phyloP scores from a whole-genome alignment of 2,329 filamentous ascomycete species.

The Teratosphaeria nubilosa region DNA sequence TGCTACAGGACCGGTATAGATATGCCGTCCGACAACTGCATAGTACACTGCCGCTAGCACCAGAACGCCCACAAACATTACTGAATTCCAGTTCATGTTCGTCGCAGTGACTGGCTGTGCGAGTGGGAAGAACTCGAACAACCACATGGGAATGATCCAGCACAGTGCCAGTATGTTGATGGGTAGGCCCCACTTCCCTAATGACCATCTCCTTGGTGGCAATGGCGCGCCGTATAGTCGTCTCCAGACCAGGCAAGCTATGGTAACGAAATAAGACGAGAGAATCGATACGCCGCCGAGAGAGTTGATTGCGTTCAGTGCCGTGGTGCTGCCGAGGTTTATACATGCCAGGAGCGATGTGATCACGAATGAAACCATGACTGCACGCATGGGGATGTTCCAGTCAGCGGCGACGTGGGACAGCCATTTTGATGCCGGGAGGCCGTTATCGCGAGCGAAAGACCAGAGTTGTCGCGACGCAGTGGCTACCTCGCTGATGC shows the following conservation, averaged over 20 bases:
- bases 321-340: constrained; percentile 29
- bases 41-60: background rate
- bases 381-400: constrained; percentile 18
- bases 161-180: constrained; percentile 21
- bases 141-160: constrained; percentile 21
- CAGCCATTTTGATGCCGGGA: constrained; percentile 2
- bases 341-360: constrained; percentile 24
- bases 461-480: constrained; percentile 29
- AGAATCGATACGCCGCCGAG: constrained; percentile 30
- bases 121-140: constrained; percentile 42
- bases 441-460: constrained; percentile 5
- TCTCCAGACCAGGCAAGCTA: constrained; percentile 27
- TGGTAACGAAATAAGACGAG: constrained; percentile 30
- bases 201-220: constrained; percentile 28
- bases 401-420: constrained; percentile 4
- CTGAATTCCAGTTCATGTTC: constrained; percentile 22
- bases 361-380: constrained; percentile 14
- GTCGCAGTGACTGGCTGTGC: constrained; percentile 23
- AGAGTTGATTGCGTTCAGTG: constrained; percentile 33
- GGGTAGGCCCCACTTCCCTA: constrained; percentile 29
- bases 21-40: background rate
- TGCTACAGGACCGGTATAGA: background rate
- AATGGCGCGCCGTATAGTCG: constrained; percentile 26
- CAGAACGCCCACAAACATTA: background rate
- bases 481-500: constrained; percentile 27